Evolutionary conservation across 306 rosid genomes (phyloP).

Genomic region (Pueraria montana): DNA sequence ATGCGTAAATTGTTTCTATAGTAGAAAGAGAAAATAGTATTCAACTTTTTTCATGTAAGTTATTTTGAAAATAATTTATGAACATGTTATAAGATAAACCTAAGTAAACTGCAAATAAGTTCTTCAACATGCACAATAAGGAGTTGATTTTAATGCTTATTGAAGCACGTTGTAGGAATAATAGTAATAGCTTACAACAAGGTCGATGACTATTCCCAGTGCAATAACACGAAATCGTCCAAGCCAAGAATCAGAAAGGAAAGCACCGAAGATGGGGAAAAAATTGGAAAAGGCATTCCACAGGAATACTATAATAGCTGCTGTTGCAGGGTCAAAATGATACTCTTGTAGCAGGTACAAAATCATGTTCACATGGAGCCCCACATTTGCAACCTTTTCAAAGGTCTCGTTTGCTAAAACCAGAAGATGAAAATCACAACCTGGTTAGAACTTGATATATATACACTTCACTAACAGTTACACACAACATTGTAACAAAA

Average conservation of each 20-base stretch:
- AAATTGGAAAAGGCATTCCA: constrained; percentile 65
- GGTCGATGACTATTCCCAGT: constrained; percentile 57
- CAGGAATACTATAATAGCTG: constrained; percentile 55
- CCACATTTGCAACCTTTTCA: constrained; percentile 77
- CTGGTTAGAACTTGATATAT: constrained; percentile 12
- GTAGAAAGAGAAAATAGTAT: no score
- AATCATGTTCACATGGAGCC: constrained; percentile 78
- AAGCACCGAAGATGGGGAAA: constrained; percentile 75
- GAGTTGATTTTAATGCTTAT: constrained; percentile 7
- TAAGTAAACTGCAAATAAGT: neutral
- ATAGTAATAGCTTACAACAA: constrained; percentile 58
- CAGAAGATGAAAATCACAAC: neutral
- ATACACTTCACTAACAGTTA: neutral
- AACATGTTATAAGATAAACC: neutral
- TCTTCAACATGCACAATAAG: neutral
- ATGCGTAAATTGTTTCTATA: no score
- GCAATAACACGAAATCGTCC: constrained; percentile 78
- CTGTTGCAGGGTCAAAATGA: constrained; percentile 58
- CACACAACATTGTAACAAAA: neutral
- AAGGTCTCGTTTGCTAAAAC: constrained; percentile 78
- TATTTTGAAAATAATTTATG: no score
- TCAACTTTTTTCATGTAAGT: no score
- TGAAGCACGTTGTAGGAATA: neutral
- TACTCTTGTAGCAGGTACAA: constrained; percentile 62
- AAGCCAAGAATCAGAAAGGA: constrained; percentile 76